A percentile compares a stretch with the other conserved stretches of the same genome.
Evolutionary conservation across 202 grass and related monocot genomes (phyloP).

Genomic region (Tripidium arundinaceum): DNA sequence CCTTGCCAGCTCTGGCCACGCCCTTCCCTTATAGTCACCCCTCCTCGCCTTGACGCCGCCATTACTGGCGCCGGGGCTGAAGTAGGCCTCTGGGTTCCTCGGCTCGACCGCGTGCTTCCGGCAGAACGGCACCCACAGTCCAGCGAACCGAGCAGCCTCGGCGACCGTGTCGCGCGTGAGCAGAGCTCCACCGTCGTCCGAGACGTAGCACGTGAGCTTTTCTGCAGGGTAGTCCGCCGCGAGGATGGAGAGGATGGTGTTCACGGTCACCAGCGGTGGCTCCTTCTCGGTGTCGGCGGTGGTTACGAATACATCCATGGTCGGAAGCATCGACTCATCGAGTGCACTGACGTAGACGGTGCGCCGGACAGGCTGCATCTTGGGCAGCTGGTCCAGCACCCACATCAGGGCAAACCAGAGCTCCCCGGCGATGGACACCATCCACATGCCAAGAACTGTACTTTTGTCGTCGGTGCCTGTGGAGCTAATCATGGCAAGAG

Average conservation of each 20-base stretch:
- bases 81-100: slow-evolving; percentile 50
- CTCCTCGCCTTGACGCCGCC: slow-evolving; percentile 24
- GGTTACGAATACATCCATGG: slow-evolving; percentile 55
- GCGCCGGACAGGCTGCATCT: slow-evolving; percentile 31
- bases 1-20: slow-evolving; percentile 34
- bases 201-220: slow-evolving; percentile 53
- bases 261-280: slow-evolving; percentile 49
- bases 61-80: not conserved
- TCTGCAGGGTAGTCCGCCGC: slow-evolving; percentile 49
- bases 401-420: slow-evolving; percentile 57
- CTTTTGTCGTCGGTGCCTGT: not conserved
- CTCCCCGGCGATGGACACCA: slow-evolving; percentile 48
- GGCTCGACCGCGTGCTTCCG: slow-evolving; percentile 50
- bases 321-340: slow-evolving; percentile 17
- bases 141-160: slow-evolving; percentile 41
- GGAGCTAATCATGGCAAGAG: not conserved
- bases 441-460: not conserved
- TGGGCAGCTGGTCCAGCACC: slow-evolving; percentile 43
- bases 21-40: slow-evolving; percentile 21
- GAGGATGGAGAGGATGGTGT: slow-evolving; percentile 59
- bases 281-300: slow-evolving; percentile 54
- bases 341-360: not conserved
- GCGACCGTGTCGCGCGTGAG: slow-evolving; percentile 32
- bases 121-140: slow-evolving; percentile 55
- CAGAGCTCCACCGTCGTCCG: slow-evolving; percentile 41